Base-by-base conservation (phyloP, 2,329 filamentous ascomycete species). In the Magnaporthiopsis poae region DNA sequence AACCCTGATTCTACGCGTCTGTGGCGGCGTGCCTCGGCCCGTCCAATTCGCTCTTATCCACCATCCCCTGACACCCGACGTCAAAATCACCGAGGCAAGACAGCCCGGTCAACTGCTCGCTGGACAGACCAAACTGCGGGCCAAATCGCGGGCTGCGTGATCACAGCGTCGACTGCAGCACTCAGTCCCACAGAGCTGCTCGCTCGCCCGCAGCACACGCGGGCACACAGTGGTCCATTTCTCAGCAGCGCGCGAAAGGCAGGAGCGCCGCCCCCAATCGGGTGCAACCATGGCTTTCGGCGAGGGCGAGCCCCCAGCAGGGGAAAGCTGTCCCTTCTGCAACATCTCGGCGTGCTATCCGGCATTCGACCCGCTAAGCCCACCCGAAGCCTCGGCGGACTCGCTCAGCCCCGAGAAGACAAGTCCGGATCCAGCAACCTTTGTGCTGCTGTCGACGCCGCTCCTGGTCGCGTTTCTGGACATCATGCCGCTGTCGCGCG, bases 401-500 rank as follows among this genome's bases (percentile, higher is more conserved):
- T 68, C 72, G 63, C 73, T 79, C 68, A 74, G 68, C 68, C 76
- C 73, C 1, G 72, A 69, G 21, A 69, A 70, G 11, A 78, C 79
- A 11, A 71, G 74, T 1, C 81, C 82, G 1, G 66, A 74, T 31
- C 77, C 80, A 0, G 70, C 81, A 13, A 79, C 85, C 25, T 88
- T 86, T 73, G 73, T 97, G 36, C 84, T 97, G 39, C 84, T 97
- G 67, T 91, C 90, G 2, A 95, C 91, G 0, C 87, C 87, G 1
- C 77, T 87, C 68, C 86, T 95, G 35, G 79, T 98, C 69, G 92
- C 92, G 60, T 98, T 98, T 78, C 84, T 98, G 71, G 94, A 98
- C 78, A 96, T 97, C 73, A 85, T 96, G 80, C 95, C 95, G 0
- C 86, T 98, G 65, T 90, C 90, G 0, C 82, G 82, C 0, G 93